These are phyloP conservation scores for Asparagopsis taxiformis DNA, from an alignment of 31 red algal species.

Conservation along the genomic window DNA sequence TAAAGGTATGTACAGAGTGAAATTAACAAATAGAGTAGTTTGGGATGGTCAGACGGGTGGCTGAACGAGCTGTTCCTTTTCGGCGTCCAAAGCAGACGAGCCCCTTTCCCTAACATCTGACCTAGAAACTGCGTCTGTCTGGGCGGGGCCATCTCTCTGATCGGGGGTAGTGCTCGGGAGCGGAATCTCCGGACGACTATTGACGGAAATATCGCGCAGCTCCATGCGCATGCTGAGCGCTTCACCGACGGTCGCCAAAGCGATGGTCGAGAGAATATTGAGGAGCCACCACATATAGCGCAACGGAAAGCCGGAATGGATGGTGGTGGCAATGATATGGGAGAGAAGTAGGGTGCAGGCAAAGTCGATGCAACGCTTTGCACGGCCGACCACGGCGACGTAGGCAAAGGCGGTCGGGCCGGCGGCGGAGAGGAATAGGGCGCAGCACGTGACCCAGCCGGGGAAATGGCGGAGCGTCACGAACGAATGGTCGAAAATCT, in stretches of 20 bases:
- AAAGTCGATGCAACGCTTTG: slow-evolving; percentile 66
- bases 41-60: no score
- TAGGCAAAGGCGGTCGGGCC: slow-evolving; percentile 48
- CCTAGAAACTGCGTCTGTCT: no score
- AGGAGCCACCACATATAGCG: slow-evolving; percentile 55
- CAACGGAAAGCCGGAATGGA: slow-evolving; percentile 62
- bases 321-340: slow-evolving; percentile 56
- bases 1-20: no score
- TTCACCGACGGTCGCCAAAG: slow-evolving; percentile 41
- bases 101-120: no score
- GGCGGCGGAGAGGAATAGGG: slow-evolving; percentile 48
- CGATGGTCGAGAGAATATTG: slow-evolving; percentile 41
- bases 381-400: slow-evolving; percentile 66
- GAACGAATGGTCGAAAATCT: slow-evolving; percentile 56
- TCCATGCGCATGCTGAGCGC: slow-evolving; percentile 33
- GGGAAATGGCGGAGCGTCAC: slow-evolving; percentile 53
- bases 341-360: slow-evolving; percentile 51
- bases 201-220: slow-evolving; percentile 48
- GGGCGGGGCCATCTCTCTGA: slow-evolving; percentile 5
- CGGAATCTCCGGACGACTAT: not conserved
- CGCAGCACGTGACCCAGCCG: slow-evolving; percentile 58
- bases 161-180: not conserved
- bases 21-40: no score
- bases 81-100: no score
- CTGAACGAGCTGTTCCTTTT: no score